Conservation (phyloP, 495 filamentous ascomycete genomes). For the Neurospora sublineolata region DNA sequence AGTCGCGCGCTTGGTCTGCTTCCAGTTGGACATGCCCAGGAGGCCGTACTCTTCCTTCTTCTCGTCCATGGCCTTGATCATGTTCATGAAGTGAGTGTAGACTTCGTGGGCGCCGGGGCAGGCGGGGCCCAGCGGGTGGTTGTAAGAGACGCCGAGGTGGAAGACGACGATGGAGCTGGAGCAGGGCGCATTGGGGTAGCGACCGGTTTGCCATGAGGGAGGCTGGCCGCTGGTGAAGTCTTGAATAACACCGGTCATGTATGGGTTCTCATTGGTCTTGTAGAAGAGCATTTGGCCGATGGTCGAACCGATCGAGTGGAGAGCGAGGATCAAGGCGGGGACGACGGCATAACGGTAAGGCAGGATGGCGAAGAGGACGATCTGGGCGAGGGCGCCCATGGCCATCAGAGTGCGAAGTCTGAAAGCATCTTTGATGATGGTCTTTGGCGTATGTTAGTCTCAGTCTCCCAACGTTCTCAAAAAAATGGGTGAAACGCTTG, state of each 20-base stretch:
- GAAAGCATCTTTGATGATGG: slow-evolving; percentile 17
- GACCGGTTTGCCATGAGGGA: slow-evolving; percentile 1
- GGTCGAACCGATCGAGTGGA: slow-evolving; percentile 18
- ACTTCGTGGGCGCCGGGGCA: slow-evolving; percentile 20
- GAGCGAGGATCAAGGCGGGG: slow-evolving; percentile 21
- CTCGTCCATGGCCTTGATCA: background rate
- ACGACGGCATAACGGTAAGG: slow-evolving; percentile 25
- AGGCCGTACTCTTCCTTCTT: slow-evolving; percentile 25
- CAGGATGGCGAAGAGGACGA: slow-evolving; percentile 26
- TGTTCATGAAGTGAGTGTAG: slow-evolving; percentile 13
- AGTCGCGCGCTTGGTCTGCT: slow-evolving; percentile 10
- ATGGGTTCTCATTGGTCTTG: background rate
- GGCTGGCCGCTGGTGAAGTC: slow-evolving; percentile 3
- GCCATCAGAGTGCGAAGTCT: slow-evolving; percentile 31
- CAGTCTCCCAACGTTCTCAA: background rate
- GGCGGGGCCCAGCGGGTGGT: slow-evolving; percentile 24
- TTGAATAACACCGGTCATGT: background rate
- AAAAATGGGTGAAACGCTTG: background rate
- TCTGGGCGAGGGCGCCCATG: slow-evolving; percentile 33
- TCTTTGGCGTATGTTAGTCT: background rate
- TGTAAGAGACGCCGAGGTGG: slow-evolving; percentile 17
- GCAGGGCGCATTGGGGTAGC: background rate
- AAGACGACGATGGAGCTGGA: slow-evolving; percentile 11
- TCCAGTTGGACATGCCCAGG: slow-evolving; percentile 13
- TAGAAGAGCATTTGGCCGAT: slow-evolving; percentile 6